These are phyloP conservation scores for Kodamaea derodonti DNA, from an alignment of 1,139 yeast genomes.

Conservation along the genomic window DNA sequence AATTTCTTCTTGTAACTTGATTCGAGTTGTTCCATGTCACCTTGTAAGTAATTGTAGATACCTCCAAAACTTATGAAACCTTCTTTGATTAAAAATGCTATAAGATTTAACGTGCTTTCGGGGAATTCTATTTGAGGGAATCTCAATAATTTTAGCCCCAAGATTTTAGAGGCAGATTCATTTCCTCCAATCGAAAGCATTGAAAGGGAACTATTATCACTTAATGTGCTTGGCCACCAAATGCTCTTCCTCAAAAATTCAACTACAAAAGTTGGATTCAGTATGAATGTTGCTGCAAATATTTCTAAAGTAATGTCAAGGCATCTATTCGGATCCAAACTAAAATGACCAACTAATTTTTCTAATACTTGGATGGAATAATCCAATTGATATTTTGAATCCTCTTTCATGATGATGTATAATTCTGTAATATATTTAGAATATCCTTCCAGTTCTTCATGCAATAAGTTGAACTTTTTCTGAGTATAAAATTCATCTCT, in stretches of 20 bases:
- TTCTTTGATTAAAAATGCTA: constrained; percentile 58
- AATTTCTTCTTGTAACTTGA: constrained; percentile 45
- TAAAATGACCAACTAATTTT: constrained; percentile 69
- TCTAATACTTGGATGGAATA: constrained; percentile 51
- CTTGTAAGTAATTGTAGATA: constrained; percentile 52
- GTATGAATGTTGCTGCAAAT: constrained; percentile 40
- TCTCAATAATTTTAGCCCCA: constrained; percentile 53
- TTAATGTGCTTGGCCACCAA: constrained; percentile 59
- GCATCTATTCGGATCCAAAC: constrained; percentile 70
- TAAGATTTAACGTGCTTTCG: constrained; percentile 44
- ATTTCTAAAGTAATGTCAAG: constrained; percentile 60
- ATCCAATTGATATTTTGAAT: constrained; percentile 40
- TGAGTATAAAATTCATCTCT: constrained; percentile 64
- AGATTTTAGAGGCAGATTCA: constrained; percentile 52
- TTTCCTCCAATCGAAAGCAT: constrained; percentile 45
- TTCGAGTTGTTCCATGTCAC: constrained; percentile 40
- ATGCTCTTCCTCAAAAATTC: constrained; percentile 47
- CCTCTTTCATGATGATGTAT: constrained; percentile 37
- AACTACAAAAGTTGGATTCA: constrained; percentile 45
- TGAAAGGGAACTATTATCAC: constrained; percentile 29
- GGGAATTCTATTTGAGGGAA: constrained; percentile 25
- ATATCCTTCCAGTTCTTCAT: constrained; percentile 82
- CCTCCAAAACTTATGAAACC: constrained; percentile 66
- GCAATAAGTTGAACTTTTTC: constrained; percentile 66
- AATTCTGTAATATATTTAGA: constrained; percentile 60